These are phyloP conservation scores for Kitagawia praeruptora DNA, from an alignment of 129 eudicot genomes.

Conservation along the genomic window DNA sequence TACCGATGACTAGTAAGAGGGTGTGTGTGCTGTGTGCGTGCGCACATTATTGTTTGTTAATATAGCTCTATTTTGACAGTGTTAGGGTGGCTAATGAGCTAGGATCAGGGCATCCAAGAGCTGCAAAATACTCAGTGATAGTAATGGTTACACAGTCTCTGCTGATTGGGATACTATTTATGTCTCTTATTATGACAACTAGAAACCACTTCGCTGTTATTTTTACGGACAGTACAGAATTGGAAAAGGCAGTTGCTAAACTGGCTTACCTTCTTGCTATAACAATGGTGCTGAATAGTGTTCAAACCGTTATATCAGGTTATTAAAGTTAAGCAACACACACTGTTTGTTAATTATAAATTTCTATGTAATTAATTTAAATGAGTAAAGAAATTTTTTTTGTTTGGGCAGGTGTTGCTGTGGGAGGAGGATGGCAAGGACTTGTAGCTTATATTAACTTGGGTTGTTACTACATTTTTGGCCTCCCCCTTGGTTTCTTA, in stretches of 20 bases:
- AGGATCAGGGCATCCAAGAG: constrained; percentile 63
- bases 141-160: constrained; percentile 57
- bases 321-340: background rate
- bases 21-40: too few species aligned
- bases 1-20: too few species aligned
- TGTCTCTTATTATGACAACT: constrained; percentile 38
- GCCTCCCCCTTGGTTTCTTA: constrained; percentile 61
- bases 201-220: constrained; percentile 50
- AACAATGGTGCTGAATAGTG: constrained; percentile 63
- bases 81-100: constrained; percentile 72
- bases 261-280: constrained; percentile 53
- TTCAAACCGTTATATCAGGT: constrained; percentile 77
- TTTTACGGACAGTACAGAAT: constrained; percentile 38
- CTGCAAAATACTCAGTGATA: constrained; percentile 57
- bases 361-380: background rate
- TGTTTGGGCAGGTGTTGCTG: constrained; percentile 55
- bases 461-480: constrained; percentile 55
- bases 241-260: constrained; percentile 60
- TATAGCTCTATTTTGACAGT: constrained; percentile 19
- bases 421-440: constrained; percentile 89
- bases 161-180: constrained; percentile 44
- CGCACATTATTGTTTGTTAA: background rate
- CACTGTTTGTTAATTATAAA: background rate
- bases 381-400: background rate
- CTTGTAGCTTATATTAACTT: constrained; percentile 58